These are phyloP conservation scores for Deakozyma indianensis DNA, from an alignment of 805 yeast genomes.

Conservation along the genomic window DNA sequence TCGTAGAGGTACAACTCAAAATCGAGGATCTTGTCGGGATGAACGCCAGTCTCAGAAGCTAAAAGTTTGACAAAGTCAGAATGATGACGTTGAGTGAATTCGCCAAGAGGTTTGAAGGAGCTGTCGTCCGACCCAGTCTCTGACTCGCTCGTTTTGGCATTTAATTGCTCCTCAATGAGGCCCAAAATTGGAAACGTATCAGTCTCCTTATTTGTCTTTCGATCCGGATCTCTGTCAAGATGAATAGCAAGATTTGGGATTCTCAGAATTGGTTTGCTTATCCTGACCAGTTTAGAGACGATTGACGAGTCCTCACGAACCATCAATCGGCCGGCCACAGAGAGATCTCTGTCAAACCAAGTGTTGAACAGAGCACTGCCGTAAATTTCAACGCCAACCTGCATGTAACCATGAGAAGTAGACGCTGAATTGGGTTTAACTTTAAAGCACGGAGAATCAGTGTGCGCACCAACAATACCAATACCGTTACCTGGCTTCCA, in stretches of 20 bases:
- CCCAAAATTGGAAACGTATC: conserved; percentile 84
- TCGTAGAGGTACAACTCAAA: conserved; percentile 81
- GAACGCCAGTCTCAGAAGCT: conserved; percentile 47
- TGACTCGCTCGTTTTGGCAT: conserved; percentile 13
- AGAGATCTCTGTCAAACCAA: conserved; percentile 91
- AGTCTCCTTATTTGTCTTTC: conserved; percentile 73
- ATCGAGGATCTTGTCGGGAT: conserved; percentile 56
- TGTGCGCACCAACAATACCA: conserved; percentile 89
- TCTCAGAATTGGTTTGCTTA: conserved; percentile 71
- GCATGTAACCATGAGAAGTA: conserved; percentile 59
- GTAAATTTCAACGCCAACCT: conserved; percentile 85
- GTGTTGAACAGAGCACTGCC: conserved; percentile 86
- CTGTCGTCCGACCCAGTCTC: conserved; percentile 29
- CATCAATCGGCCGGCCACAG: conserved; percentile 84
- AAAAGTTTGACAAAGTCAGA: conserved; percentile 51
- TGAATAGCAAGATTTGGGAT: conserved; percentile 95
- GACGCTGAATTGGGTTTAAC: conserved; percentile 77
- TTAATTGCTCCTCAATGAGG: conserved; percentile 26
- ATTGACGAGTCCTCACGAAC: conserved; percentile 33
- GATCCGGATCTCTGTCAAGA: conserved; percentile 25
- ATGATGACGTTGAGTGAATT: conserved; percentile 46
- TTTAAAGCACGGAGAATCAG: conserved; percentile 83
- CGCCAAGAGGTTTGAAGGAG: conserved; percentile 32
- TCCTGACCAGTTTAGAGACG: conserved; percentile 58
- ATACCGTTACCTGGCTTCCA: conserved; percentile 70